Base-by-base conservation (phyloP, 129 eudicot genomes). In the Arctium lappa region DNA sequence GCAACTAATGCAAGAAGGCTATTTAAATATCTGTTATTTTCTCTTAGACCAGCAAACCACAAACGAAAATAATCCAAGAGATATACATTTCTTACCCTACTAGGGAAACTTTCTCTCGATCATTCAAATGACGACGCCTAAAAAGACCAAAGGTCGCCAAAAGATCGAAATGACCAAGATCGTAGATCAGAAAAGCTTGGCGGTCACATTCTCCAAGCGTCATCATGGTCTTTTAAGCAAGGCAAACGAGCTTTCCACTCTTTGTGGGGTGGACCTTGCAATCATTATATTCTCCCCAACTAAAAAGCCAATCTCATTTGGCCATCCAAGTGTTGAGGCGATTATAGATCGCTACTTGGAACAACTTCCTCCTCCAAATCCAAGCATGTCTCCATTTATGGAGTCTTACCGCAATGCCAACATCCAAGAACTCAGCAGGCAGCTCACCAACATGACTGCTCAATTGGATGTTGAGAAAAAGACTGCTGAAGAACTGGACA, bases 231-330 rank as follows among this genome's bases (percentile, higher is more conserved):
- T 77, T 71, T 69, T 83, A 5, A 83, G n/a, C 12, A 83, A 83
- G 65, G 73, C 29, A 2, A 72, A 46, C 1, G 79, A 83, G n/a
- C 68, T 83, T 38, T 77, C 48, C 74, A 78, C 56, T 22, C 69
- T 83, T 31, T 83, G 83, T 6, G 74, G 50, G 66, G 66, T 18
- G n/a, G 84, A 90, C 29, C 79, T 87, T 3, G 92, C 83, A 2
- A 84, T 90, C 5, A 38, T 87, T 36, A 85, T 87, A 27, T 83
- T 90, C 68, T 90, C 89, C 4, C 91, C 87, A 15, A 87, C 75
- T 0, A 36, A 82, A 38, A 90, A 88, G 44, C 85, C 80, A 5
- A 84, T 79, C 74, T 87, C 92, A 2, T 93, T 87, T 37, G 94
- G 97, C 11, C 83, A 84, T 69, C 97, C 94, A 7, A 31, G 27